Conservation (phyloP, 257 asterid species). For the Solanum lignicaule region DNA sequence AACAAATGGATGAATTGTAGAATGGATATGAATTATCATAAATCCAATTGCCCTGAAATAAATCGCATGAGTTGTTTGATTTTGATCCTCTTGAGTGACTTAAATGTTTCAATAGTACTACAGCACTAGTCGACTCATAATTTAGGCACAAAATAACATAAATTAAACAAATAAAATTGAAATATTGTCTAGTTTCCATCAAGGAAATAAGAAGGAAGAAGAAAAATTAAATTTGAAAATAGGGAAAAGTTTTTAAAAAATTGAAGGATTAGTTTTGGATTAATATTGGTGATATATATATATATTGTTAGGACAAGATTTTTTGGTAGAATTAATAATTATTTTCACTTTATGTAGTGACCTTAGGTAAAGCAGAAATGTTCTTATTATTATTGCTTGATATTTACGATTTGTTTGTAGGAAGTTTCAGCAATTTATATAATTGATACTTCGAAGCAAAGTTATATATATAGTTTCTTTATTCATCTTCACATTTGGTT, state of each 20-base stretch:
- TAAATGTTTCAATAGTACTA: constrained; percentile 1
- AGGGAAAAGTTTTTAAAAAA: not conserved
- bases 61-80: constrained; percentile 30
- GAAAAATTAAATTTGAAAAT: not conserved
- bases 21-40: constrained; percentile 34
- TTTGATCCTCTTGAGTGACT: not conserved
- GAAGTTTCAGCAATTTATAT: not conserved
- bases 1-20: constrained; percentile 44
- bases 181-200: not conserved
- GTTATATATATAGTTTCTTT: not conserved
- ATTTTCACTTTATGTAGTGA: not conserved
- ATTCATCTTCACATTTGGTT: not conserved
- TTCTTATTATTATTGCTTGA: not conserved
- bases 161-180: not conserved
- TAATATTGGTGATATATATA: not conserved
- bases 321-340: not conserved
- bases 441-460: constrained; percentile 16
- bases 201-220: not conserved
- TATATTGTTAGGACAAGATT: not conserved
- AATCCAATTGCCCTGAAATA: constrained; percentile 56
- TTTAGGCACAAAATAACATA: not conserved
- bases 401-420: not conserved
- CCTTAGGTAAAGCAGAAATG: not conserved
- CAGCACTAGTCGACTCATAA: not conserved
- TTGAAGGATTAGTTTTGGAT: not conserved